Percentiles rank a stretch among this genome's conserved stretches.
phyloP scores from a whole-genome alignment of 2,329 filamentous ascomycete species.

The Xylaria sp. region DNA sequence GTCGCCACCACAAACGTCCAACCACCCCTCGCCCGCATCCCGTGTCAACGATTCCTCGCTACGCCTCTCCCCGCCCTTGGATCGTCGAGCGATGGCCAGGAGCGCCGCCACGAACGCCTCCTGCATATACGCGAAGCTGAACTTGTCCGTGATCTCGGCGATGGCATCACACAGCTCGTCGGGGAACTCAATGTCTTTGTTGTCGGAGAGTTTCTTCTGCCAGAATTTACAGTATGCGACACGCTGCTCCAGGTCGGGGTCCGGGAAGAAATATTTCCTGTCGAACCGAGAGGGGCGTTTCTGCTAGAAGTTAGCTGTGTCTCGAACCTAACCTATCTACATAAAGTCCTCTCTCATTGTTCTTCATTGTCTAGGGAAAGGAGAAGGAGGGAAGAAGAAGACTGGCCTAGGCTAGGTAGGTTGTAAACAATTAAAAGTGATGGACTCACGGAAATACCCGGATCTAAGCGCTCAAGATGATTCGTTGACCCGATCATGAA shows the following conservation, averaged over 20 bases:
- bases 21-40: conserved; percentile 46
- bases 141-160: conserved; percentile 66
- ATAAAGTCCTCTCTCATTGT: background rate
- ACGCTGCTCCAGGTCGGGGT: conserved; percentile 60
- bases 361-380: background rate
- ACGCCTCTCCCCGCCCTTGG: conserved; percentile 23
- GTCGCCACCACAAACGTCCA: conserved; percentile 37
- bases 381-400: background rate
- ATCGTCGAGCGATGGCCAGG: conserved; percentile 58
- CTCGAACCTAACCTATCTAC: background rate
- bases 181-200: conserved; percentile 65
- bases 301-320: conserved; percentile 34
- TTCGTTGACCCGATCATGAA: conserved; percentile 72
- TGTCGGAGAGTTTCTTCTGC: conserved; percentile 61
- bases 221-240: conserved; percentile 67
- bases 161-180: conserved; percentile 62
- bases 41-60: conserved; percentile 40
- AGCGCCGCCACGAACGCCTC: conserved; percentile 70
- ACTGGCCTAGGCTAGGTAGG: no score
- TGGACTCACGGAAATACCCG: conserved; percentile 60
- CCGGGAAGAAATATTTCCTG: conserved; percentile 68
- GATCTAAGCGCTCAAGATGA: conserved; percentile 68
- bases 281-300: conserved; percentile 72
- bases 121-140: conserved; percentile 73
- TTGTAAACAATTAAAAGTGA: background rate